Evolutionary conservation across 768 basidiomycete species (phyloP).

Genomic region (Astraeus odoratus): DNA sequence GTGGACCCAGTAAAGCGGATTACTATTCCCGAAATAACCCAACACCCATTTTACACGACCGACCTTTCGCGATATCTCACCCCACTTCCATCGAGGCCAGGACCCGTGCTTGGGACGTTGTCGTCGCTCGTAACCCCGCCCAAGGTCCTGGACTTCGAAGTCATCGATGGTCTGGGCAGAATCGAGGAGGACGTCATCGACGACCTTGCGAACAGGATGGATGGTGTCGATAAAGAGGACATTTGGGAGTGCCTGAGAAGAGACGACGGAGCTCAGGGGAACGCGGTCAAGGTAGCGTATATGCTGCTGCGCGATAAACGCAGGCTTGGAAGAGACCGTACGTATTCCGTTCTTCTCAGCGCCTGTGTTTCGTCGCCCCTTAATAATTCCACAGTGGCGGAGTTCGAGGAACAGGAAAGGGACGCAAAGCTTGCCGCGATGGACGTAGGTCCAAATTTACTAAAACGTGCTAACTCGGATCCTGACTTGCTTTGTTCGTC

Average conservation of each 20-base stretch:
- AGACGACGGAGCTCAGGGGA: constrained; percentile 81
- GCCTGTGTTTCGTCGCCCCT: neutral
- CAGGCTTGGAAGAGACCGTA: constrained; percentile 76
- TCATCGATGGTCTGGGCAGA: constrained; percentile 86
- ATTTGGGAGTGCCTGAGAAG: constrained; percentile 80
- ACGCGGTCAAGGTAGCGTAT: constrained; percentile 95
- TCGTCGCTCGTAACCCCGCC: constrained; percentile 64
- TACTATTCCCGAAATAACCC: constrained; percentile 85
- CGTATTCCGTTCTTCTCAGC: constrained; percentile 28
- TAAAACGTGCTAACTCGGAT: constrained; percentile 3
- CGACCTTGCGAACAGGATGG: constrained; percentile 66
- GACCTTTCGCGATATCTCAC: constrained; percentile 84
- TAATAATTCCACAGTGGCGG: constrained; percentile 45
- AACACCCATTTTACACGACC: constrained; percentile 84
- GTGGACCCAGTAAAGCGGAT: constrained; percentile 95
- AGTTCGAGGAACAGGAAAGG: constrained; percentile 80
- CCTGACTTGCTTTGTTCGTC: constrained; percentile 4
- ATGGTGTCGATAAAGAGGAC: constrained; percentile 72
- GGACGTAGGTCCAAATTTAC: constrained; percentile 55
- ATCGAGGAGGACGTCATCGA: constrained; percentile 91
- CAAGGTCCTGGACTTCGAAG: constrained; percentile 67
- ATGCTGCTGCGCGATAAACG: constrained; percentile 87
- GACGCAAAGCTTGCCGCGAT: constrained; percentile 72
- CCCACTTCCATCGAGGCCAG: constrained; percentile 71
- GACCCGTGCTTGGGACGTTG: constrained; percentile 69